Base-by-base conservation (phyloP, 371 early-diverging fungal genomes). In the Mucor sp. region DNA sequence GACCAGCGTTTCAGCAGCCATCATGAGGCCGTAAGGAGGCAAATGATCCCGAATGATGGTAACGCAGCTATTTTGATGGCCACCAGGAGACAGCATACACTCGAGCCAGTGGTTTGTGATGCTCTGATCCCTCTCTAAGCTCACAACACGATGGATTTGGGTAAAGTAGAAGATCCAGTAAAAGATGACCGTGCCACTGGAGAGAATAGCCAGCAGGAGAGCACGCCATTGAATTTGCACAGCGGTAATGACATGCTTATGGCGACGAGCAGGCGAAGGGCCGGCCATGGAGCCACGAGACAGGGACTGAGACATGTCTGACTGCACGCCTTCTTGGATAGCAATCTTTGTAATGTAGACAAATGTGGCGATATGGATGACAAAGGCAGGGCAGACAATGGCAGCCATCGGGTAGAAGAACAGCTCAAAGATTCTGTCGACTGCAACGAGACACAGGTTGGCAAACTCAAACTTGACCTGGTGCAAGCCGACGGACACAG, bases 221-320 rank as follows among this genome's bases (percentile, higher is more conserved):
- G 91, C 87, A 53, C 91, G 79, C 91, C 91, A 90, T 68, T 90
- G 89, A 57, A 90, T 84, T 43, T 84, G 82, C 57, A 89, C 84
- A 21, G 89, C 87, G 60, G 80, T 79, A 62, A 88, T 67, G 37
- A 89, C 84, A 61, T 90, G 88, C 28, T 85, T 75, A 32, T 83
- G 85, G 0, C 74, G 75, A 53, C 81, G 76, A 6, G 69, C 63
- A 14, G 83, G 77, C 0, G 78, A 64, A 15, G 80, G 81, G 12
- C 71, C 71, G 14, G 77, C 67, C 17, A 69, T 67, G 0, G 82
- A 75, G 7, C 72, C 66, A 2, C 59, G 47, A 3, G 74, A 74
- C 1, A 61, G 23, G 0, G 77, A 74, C 17, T 74, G 81, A n/a
- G 85, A 83, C 81, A 82, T 79, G 56, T 87, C 87, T 0, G 84